Conservation (phyloP, 345 rosid genomes). For the Turritis glabra region DNA sequence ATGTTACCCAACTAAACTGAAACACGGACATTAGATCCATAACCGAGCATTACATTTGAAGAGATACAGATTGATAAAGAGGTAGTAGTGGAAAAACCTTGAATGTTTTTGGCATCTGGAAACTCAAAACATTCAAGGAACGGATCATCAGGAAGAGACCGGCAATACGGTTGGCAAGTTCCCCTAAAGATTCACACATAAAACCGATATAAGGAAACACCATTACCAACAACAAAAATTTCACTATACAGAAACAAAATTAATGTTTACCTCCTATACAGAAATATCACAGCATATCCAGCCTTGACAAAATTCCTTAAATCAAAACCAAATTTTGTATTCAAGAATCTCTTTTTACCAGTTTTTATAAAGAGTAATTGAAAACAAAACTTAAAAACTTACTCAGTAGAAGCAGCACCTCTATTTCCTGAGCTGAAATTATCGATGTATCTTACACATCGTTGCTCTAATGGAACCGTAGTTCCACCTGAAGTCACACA, state of each 20-base stretch:
- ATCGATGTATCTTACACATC: slow-evolving; percentile 89
- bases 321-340: neutral
- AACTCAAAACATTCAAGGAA: slow-evolving; percentile 79
- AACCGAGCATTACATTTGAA: neutral
- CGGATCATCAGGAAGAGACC: slow-evolving; percentile 80
- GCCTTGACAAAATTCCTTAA: slow-evolving; percentile 64
- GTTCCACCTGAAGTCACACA: slow-evolving; percentile 98
- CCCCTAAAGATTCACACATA: slow-evolving; percentile 50
- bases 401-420: slow-evolving; percentile 91
- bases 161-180: slow-evolving; percentile 76
- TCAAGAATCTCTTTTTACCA: neutral
- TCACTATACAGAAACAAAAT: neutral
- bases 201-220: slow-evolving; percentile 1
- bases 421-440: slow-evolving; percentile 81
- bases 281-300: slow-evolving; percentile 85
- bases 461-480: slow-evolving; percentile 93
- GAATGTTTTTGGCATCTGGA: slow-evolving; percentile 46
- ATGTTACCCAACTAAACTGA: neutral
- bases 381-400: neutral
- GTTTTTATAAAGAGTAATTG: neutral
- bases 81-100: slow-evolving; percentile 47
- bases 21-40: neutral
- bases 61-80: neutral
- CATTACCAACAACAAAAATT: neutral
- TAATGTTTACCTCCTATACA: slow-evolving; percentile 56